These are phyloP conservation scores for Colletotrichum echinochloae DNA, from an alignment of 2,329 filamentous ascomycete genomes.

Conservation along the genomic window DNA sequence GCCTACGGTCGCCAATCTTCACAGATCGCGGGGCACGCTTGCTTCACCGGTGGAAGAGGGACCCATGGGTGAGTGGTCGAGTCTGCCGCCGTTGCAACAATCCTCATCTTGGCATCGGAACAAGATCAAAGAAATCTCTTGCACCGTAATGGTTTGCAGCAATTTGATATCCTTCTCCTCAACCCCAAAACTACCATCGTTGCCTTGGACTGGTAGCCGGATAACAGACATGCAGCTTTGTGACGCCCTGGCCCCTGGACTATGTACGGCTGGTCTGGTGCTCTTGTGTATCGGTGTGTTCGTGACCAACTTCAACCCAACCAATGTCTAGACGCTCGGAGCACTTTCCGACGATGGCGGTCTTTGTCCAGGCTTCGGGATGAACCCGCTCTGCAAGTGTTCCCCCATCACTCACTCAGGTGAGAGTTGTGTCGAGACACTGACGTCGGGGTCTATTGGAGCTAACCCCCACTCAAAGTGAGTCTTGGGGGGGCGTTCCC, in stretches of 20 bases:
- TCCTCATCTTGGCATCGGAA: neutral
- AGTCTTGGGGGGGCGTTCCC: constrained; percentile 15
- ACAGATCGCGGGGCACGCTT: neutral
- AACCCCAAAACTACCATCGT: too few relatives aligned
- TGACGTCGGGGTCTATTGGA: neutral
- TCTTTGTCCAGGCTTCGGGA: neutral
- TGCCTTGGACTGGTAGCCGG: neutral
- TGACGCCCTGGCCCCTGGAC: neutral
- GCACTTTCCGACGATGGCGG: neutral
- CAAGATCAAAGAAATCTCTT: neutral
- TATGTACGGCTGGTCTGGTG: neutral
- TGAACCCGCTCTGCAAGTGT: neutral
- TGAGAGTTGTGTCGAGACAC: neutral
- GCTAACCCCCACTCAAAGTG: constrained; percentile 29
- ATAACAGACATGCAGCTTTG: neutral
- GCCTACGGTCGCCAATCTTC: too few relatives aligned
- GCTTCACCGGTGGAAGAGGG: neutral
- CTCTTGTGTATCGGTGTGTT: neutral
- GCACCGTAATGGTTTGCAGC: neutral
- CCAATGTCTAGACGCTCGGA: neutral
- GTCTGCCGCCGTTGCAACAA: neutral
- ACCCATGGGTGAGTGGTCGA: neutral
- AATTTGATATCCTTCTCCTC: neutral
- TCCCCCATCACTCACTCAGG: neutral
- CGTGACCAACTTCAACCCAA: neutral